A percentile compares a stretch with the other conserved stretches of the same genome.
These are phyloP conservation scores for Plasmodium blacklocki DNA, from an alignment of 169 alveolate genomes.

Conservation along the genomic window DNA sequence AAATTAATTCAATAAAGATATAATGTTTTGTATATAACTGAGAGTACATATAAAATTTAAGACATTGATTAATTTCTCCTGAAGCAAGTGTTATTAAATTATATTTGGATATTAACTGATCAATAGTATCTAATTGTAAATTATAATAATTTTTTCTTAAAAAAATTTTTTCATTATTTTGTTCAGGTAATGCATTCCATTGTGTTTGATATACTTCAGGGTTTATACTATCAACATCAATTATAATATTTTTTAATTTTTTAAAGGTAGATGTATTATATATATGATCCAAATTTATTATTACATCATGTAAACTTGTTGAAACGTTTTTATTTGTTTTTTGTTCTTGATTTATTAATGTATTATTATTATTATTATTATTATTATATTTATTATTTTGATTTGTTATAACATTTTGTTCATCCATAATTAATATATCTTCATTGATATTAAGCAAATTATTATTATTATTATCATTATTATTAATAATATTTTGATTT, in stretches of 20 bases:
- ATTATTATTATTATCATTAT: neutral
- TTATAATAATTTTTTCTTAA: slow-evolving; percentile 69
- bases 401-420: neutral
- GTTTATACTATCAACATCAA: slow-evolving; percentile 58
- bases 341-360: neutral
- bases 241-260: slow-evolving; percentile 63
- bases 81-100: slow-evolving; percentile 66
- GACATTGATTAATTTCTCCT: slow-evolving; percentile 72
- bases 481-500: neutral
- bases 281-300: neutral
- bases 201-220: slow-evolving; percentile 75
- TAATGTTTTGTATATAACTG: slow-evolving; percentile 73
- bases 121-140: slow-evolving; percentile 71
- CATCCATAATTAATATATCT: slow-evolving; percentile 26
- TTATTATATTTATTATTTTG: neutral
- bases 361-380: neutral
- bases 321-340: neutral
- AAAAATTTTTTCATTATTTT: slow-evolving; percentile 74
- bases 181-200: slow-evolving; percentile 69
- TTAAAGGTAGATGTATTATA: slow-evolving; percentile 20
- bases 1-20: slow-evolving; percentile 73
- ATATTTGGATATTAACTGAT: slow-evolving; percentile 67
- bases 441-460: slow-evolving; percentile 42
- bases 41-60: slow-evolving; percentile 72
- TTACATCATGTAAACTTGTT: neutral